phyloP scores from a whole-genome alignment of 352 stramenopile genomes.

The Globisporangium cystogenes region DNA sequence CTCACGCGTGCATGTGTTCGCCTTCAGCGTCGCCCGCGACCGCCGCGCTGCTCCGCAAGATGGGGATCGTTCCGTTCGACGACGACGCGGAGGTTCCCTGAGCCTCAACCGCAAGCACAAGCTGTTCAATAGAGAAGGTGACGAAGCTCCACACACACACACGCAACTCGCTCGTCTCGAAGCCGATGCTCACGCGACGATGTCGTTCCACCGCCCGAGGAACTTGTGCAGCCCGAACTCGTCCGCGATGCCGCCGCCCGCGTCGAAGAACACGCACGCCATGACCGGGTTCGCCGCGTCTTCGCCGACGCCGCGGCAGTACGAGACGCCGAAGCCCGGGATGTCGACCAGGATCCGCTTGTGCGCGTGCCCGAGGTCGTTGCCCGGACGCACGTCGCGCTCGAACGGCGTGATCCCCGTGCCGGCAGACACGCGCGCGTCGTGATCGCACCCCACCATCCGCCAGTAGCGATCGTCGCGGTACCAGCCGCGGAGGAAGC shows the following conservation, averaged over 20 bases:
- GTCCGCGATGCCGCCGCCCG: not conserved
- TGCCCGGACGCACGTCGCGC: not conserved
- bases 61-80: constrained; percentile 12
- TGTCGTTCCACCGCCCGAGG: constrained; percentile 1
- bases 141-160: not conserved
- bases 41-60: constrained; percentile 7
- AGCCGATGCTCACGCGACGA: not conserved
- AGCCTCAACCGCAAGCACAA: not conserved
- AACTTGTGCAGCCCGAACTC: constrained; percentile 1
- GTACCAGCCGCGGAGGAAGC: constrained; percentile 4
- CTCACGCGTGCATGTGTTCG: not conserved
- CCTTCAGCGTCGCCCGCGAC: constrained; percentile 9
- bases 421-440: not conserved
- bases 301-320: constrained; percentile 1
- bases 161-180: not conserved
- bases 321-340: constrained; percentile 2
- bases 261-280: constrained; percentile 4
- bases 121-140: not conserved
- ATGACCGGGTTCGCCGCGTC: not conserved
- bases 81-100: not conserved
- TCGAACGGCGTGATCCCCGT: not conserved
- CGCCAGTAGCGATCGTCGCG: constrained; percentile 3
- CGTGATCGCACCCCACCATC: not conserved
- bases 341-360: constrained; percentile 5
- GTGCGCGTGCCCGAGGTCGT: not conserved